Evolutionary conservation across 768 basidiomycete genomes (phyloP).

Genomic region (Rubroboletus satanas): DNA sequence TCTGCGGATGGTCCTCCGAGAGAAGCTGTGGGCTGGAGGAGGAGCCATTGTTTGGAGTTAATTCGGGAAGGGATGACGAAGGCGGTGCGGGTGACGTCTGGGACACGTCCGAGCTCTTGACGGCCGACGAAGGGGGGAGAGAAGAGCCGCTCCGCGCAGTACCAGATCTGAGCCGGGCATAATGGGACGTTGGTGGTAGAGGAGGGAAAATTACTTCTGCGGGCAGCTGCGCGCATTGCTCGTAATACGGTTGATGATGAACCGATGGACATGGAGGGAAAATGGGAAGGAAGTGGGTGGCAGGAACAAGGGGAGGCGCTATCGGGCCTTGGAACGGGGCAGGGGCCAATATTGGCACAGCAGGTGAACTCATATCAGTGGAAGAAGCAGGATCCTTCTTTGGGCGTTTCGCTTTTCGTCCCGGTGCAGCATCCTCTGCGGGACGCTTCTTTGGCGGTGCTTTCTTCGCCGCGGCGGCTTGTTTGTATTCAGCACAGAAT

Average conservation of each 20-base stretch:
- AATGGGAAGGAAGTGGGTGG: constrained; percentile 31
- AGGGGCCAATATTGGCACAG: constrained; percentile 19
- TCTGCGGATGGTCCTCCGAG: constrained; percentile 25
- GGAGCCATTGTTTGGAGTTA: constrained; percentile 59
- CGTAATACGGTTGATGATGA: constrained; percentile 75
- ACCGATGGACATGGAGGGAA: constrained; percentile 56
- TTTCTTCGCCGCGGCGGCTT: constrained; percentile 29
- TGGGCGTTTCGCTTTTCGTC: constrained; percentile 45
- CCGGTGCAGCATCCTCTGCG: constrained; percentile 35
- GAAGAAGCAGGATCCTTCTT: constrained; percentile 36
- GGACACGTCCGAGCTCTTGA: constrained; percentile 20
- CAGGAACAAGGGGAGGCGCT: constrained; percentile 21
- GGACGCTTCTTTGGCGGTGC: constrained; percentile 36
- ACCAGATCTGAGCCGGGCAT: constrained; percentile 30
- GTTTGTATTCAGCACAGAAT: constrained; percentile 39
- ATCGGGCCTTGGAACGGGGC: constrained; percentile 11
- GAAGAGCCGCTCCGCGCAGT: constrained; percentile 3
- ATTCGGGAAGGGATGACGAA: constrained; percentile 51
- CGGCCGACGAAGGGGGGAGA: constrained; percentile 23
- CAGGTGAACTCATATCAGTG: constrained; percentile 24
- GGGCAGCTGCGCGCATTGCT: constrained; percentile 51
- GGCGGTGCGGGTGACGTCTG: constrained; percentile 31
- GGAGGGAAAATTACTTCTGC: constrained; percentile 74
- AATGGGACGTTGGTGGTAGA: constrained; percentile 50
- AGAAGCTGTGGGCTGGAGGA: constrained; percentile 60